Conservation (phyloP, 2,329 filamentous ascomycete species). For the Sporothrix brunneoviolacea region DNA sequence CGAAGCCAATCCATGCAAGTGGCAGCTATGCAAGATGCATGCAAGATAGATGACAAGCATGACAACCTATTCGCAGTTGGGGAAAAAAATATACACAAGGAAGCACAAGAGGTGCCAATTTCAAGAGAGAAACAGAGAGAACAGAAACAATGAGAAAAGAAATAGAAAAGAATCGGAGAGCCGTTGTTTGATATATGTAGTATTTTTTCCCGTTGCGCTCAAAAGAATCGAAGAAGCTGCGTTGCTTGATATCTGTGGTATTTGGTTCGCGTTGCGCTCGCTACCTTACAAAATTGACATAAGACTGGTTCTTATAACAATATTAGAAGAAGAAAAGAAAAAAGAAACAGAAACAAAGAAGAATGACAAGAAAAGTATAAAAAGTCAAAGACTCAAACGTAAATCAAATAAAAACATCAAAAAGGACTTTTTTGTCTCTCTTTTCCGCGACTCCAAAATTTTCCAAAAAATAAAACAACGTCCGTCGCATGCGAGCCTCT, state of each 20-base stretch:
- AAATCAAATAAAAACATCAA: background rate
- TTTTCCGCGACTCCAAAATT: conserved; percentile 7
- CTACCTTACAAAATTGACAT: background rate
- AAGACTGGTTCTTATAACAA: background rate
- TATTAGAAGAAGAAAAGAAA: background rate
- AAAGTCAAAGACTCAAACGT: background rate
- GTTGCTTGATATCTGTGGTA: background rate
- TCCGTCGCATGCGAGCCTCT: background rate
- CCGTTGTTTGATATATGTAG: background rate
- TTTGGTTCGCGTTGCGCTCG: background rate
- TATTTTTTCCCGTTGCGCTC: background rate
- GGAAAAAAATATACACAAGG: background rate
- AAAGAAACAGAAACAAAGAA: background rate
- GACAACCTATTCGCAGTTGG: too few species aligned
- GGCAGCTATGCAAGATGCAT: conserved; percentile 4
- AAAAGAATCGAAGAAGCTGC: too few species aligned
- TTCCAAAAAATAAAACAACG: background rate
- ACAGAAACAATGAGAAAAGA: too few species aligned
- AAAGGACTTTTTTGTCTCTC: background rate
- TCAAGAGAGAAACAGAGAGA: too few species aligned
- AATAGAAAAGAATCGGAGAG: too few species aligned
- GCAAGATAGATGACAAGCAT: background rate
- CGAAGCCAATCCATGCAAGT: too few species aligned
- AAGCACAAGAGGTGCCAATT: background rate
- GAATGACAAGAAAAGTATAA: background rate